Base-by-base conservation (phyloP, 805 yeast genomes). In the Yamadazyma sp. region DNA sequence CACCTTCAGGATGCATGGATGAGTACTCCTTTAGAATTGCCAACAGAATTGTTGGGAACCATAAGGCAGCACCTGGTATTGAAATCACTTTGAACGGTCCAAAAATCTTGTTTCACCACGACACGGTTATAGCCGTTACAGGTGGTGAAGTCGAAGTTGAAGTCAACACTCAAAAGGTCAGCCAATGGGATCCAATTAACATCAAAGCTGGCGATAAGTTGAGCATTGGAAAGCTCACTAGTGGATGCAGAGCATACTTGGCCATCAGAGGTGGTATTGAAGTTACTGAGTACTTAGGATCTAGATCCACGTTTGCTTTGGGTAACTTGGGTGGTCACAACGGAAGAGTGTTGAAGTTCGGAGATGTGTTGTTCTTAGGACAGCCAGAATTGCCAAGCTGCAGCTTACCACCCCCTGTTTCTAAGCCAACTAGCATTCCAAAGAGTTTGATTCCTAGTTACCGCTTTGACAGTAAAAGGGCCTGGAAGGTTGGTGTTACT, bases 1-100 rank as follows among this genome's bases (percentile, higher is more conserved):
- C 99, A 17, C 98, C 98, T 6, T 87, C 96, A 27, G 99, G 99
- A 31, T 96, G 98, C 42, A 93, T 91, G 98, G 99, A 91, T 64
- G 77, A 81, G 44, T 90, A 82, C 53, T 81, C 97, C 4, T 90
- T 90, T 70, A 75, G 96, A 53, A 60, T 87, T 45, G 96, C 96
- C 14, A 91, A 91, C 69, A 71, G 84, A 56, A 79, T 87, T 53
- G 98, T 91, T 30, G 98, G 97, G 43, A 93, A 91, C 62, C 77
- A 82, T 49, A 64, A 71, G 46, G 67, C 73, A 30, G 84, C 96
- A 8, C 96, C 98, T 5, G 96, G 95, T 23, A 73, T 91, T 55
- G 99, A 91, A 64, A 71, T 86, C 41, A 93, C 98, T 2, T 68
- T 91, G 52, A 77, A 67, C 35, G 99, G 98, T 16, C 98, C 99